Base-by-base conservation (phyloP, 345 rosid species). In the Bruguiera gymnorhiza region DNA sequence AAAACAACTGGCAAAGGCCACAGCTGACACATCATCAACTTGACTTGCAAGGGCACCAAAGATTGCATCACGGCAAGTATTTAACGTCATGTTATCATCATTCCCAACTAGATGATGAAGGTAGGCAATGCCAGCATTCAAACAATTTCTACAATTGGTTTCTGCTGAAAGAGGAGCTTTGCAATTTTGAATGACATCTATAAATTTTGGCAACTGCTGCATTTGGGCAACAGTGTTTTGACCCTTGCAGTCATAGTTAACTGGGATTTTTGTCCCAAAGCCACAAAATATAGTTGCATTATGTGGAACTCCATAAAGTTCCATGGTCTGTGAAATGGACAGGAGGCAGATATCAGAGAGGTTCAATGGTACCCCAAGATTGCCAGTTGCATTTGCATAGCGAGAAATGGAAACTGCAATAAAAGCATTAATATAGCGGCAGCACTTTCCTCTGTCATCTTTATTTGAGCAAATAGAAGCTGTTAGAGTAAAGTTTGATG, bases 351-450 rank as follows among this genome's bases (percentile, higher is more conserved):
- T 65, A 7, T 82, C 80, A 36, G 87, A 80, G 8, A 82, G 48
- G 75, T 89, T 82, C 0, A 84, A 62, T 39, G 90, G 1, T 50
- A 91, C 88, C 69, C 97, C 97, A 18, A 94, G 86, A 68, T 77
- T 74, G 73, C 90, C 46, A 19, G 98, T 89, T 62, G 32, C 60
- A 83, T 91, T 94, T 50, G 97, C 88, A 62, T 87, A 87, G 37
- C 86, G 95, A 36, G 98, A 82, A 34, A 89, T 71, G 1, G 98
- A 89, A 68, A 87, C 72, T 6, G 96, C 91, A 73, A 89, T 67
- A 59, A 86, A 94, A 68, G 96, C 92, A 75, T 94, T 94, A 68
- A 94, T 91, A 80, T 94, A 91, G 64, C 93, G 96, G 83, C 97
- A 94, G 72, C 98, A 94, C 73, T 86, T 89, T 63, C 88, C 96